phyloP scores from a whole-genome alignment of 768 basidiomycete species.

The Royoungia palumana region DNA sequence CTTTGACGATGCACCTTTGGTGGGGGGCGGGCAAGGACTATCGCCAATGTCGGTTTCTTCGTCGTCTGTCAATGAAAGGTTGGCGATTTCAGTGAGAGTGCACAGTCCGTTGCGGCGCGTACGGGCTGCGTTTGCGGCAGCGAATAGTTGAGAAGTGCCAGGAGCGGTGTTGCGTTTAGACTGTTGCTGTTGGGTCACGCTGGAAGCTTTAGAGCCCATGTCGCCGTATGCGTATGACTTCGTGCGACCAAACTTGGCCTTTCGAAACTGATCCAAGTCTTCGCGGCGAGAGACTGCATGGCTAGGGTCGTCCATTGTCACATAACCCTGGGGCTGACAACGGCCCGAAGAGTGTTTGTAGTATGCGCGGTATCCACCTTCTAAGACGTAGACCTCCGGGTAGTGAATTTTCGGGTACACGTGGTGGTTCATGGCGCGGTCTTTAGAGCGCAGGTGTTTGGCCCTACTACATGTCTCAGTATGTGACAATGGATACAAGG shows the following conservation, averaged over 20 bases:
- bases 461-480: constrained; percentile 52
- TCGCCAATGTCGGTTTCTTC: constrained; percentile 78
- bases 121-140: constrained; percentile 66
- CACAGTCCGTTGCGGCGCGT: constrained; percentile 58
- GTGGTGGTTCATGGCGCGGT: constrained; percentile 85
- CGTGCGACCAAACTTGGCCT: constrained; percentile 81
- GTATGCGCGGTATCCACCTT: constrained; percentile 93
- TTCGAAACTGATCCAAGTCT: constrained; percentile 90
- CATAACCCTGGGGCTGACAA: constrained; percentile 81
- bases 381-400: constrained; percentile 94
- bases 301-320: constrained; percentile 92
- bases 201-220: constrained; percentile 40
- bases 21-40: constrained; percentile 84
- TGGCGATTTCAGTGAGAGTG: constrained; percentile 68
- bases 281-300: constrained; percentile 77
- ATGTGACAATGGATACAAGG: neutral
- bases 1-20: constrained; percentile 53
- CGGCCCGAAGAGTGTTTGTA: constrained; percentile 63
- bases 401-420: constrained; percentile 91
- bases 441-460: constrained; percentile 87
- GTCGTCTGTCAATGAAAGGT: constrained; percentile 62
- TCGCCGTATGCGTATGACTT: constrained; percentile 95
- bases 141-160: constrained; percentile 55
- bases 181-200: constrained; percentile 35
- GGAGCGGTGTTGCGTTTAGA: constrained; percentile 70